Evolutionary conservation across 805 yeast genomes (phyloP).

Genomic region (Ogataea siamensis): DNA sequence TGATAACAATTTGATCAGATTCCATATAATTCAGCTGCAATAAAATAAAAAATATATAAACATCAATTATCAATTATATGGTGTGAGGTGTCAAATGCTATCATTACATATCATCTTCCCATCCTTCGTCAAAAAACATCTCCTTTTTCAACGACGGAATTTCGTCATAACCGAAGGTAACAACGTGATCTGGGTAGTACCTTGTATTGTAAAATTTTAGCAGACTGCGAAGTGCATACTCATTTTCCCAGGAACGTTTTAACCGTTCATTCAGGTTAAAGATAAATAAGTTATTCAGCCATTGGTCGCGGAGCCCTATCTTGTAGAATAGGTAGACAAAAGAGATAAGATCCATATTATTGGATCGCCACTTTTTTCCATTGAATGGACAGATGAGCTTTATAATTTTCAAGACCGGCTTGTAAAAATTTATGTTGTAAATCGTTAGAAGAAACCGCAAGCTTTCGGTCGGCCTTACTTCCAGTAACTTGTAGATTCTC

Average conservation of each 20-base stretch:
- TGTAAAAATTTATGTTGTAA: constrained; percentile 60
- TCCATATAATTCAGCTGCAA: constrained; percentile 14
- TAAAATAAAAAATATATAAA: constrained; percentile 8
- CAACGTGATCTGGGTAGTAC: constrained; percentile 53
- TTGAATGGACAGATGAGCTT: constrained; percentile 84
- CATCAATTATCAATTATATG: background rate
- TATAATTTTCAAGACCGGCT: constrained; percentile 68
- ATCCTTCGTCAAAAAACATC: constrained; percentile 39
- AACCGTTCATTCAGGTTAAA: constrained; percentile 73
- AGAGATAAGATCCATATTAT: constrained; percentile 90
- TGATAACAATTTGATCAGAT: constrained; percentile 23
- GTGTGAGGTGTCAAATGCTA: constrained; percentile 1
- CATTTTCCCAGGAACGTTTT: constrained; percentile 79
- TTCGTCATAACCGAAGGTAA: constrained; percentile 52
- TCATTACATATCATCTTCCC: constrained; percentile 26
- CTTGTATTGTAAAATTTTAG: constrained; percentile 72
- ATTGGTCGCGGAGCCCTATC: constrained; percentile 72
- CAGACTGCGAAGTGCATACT: constrained; percentile 75
- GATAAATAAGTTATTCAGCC: constrained; percentile 84
- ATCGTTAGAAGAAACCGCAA: constrained; percentile 57
- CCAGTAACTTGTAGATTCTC: constrained; percentile 62
- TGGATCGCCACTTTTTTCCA: constrained; percentile 90
- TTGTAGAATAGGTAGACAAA: constrained; percentile 77
- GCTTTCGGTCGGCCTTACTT: constrained; percentile 59
- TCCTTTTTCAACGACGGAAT: constrained; percentile 13